Percentiles rank a stretch among this genome's conserved stretches.
phyloP scores from a whole-genome alignment of 1,284 basidiomycete species.

The Macrocystidia cucumis region DNA sequence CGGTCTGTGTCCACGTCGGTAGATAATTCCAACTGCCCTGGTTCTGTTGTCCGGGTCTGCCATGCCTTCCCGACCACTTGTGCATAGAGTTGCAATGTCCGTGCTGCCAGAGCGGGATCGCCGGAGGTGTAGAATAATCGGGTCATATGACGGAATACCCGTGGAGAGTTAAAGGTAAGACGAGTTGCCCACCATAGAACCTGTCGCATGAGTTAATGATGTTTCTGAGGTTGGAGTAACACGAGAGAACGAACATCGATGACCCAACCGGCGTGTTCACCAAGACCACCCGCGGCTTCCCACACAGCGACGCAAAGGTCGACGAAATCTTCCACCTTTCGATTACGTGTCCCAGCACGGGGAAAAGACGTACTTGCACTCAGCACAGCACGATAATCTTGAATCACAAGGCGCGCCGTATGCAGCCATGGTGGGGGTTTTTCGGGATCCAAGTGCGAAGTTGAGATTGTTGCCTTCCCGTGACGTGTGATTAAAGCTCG shows the following conservation, averaged over 20 bases:
- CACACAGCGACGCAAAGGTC: slow-evolving; percentile 79
- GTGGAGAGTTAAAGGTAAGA: slow-evolving; percentile 86
- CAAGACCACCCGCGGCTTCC: slow-evolving; percentile 59
- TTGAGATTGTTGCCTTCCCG: slow-evolving; percentile 12
- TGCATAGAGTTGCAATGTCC: slow-evolving; percentile 77
- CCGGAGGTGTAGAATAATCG: slow-evolving; percentile 62
- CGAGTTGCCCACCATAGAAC: slow-evolving; percentile 87
- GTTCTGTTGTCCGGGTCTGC: slow-evolving; percentile 21
- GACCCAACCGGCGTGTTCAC: slow-evolving; percentile 61
- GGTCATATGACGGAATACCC: slow-evolving; percentile 77
- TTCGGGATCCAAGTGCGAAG: slow-evolving; percentile 11
- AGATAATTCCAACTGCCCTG: too few species aligned
- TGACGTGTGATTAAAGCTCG: slow-evolving; percentile 58
- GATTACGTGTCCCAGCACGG: slow-evolving; percentile 75
- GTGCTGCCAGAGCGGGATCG: slow-evolving; percentile 61
- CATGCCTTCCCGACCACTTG: slow-evolving; percentile 77
- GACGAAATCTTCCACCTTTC: slow-evolving; percentile 76
- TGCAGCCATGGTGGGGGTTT: slow-evolving; percentile 52
- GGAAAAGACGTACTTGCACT: slow-evolving; percentile 73
- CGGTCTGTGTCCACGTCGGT: slow-evolving; percentile 46
- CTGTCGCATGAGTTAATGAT: slow-evolving; percentile 19
- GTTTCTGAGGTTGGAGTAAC: slow-evolving; percentile 9
- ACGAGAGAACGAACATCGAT: slow-evolving; percentile 49
- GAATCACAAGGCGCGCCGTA: slow-evolving; percentile 56
- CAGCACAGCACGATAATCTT: slow-evolving; percentile 63